A percentile compares a stretch with the other conserved stretches of the same genome.
phyloP scores from a whole-genome alignment of 2,329 filamentous ascomycete genomes.

The Botrytis tulipae region DNA sequence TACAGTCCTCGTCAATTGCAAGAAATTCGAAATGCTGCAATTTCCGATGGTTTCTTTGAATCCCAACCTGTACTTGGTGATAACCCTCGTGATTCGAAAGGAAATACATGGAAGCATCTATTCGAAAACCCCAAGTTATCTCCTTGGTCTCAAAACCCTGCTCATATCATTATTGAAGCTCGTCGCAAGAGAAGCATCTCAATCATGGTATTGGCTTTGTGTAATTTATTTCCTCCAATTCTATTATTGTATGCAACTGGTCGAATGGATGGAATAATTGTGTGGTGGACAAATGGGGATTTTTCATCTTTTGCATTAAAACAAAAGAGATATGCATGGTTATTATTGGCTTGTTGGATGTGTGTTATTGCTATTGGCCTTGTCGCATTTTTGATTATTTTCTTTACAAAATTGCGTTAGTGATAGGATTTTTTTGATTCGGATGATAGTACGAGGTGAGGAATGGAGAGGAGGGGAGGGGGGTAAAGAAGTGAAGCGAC shows the following conservation, averaged over 20 bases:
- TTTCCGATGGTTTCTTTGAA: constrained; percentile 27
- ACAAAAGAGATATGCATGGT: constrained; percentile 32
- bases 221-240: constrained; percentile 34
- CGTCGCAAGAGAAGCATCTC: constrained; percentile 30
- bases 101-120: constrained; percentile 26
- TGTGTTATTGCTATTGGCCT: constrained; percentile 26
- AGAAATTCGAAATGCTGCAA: constrained; percentile 27
- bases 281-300: constrained; percentile 32
- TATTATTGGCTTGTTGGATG: constrained; percentile 27
- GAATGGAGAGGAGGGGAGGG: neutral
- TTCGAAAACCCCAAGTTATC: constrained; percentile 28
- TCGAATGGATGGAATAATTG: constrained; percentile 32
- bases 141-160: constrained; percentile 25
- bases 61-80: constrained; percentile 14
- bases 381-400: constrained; percentile 27
- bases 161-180: constrained; percentile 22
- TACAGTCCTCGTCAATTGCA: constrained; percentile 31
- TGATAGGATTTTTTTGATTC: neutral
- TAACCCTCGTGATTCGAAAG: neutral
- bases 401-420: constrained; percentile 3
- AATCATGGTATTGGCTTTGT: constrained; percentile 28
- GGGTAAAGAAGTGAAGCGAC: neutral
- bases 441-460: neutral
- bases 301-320: constrained; percentile 28
- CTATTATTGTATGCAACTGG: constrained; percentile 33